Conservation (phyloP, 805 yeast species). For the Wickerhamomyces queroliae region DNA sequence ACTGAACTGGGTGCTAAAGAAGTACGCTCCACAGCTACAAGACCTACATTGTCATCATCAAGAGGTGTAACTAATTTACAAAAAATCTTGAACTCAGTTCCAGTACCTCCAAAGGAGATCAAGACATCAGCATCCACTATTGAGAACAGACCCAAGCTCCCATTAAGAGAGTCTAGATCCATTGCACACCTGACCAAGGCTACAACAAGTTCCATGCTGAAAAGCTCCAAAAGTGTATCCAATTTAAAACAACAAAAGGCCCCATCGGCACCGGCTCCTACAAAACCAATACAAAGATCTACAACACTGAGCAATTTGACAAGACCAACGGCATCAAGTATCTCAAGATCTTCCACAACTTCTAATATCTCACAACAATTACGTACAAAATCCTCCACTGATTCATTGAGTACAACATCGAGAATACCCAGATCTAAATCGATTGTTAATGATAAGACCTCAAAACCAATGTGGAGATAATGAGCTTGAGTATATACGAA, state of each 20-base stretch:
- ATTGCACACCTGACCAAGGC: neutral
- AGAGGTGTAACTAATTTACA: constrained; percentile 9
- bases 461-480: constrained; percentile 16
- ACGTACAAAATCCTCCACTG: neutral
- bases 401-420: neutral
- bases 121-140: neutral
- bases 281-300: constrained; percentile 9
- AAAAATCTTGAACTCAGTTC: constrained; percentile 1
- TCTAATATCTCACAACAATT: constrained; percentile 6
- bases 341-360: constrained; percentile 14
- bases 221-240: constrained; percentile 5
- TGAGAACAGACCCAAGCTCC: neutral
- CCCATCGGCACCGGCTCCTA: neutral
- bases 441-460: constrained; percentile 4
- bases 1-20: constrained; percentile 14
- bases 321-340: constrained; percentile 18
- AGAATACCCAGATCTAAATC: constrained; percentile 8
- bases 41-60: constrained; percentile 5
- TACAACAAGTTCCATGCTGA: constrained; percentile 2
- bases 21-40: constrained; percentile 2
- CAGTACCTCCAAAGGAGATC: neutral
- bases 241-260: constrained; percentile 3
- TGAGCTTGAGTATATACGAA: constrained; percentile 30
- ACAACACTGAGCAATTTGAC: constrained; percentile 13
- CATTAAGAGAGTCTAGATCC: constrained; percentile 1